phyloP scores from a whole-genome alignment of 1,284 basidiomycete species.

The Cystobasidium pallidum region DNA sequence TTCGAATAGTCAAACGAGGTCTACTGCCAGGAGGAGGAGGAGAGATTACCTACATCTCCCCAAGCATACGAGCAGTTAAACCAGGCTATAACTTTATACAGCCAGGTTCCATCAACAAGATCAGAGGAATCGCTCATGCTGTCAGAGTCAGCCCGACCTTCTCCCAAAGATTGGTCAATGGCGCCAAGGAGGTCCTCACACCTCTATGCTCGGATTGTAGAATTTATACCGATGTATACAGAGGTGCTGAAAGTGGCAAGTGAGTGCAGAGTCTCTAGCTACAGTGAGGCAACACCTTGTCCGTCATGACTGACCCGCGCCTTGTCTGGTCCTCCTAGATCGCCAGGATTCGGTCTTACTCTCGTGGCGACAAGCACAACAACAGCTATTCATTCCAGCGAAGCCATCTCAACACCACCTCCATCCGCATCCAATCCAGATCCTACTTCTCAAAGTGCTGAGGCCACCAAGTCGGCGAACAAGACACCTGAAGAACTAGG shows the following conservation, averaged over 20 bases:
- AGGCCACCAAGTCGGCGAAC: not conserved
- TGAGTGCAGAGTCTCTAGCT: constrained; percentile 58
- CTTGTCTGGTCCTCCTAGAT: too few species aligned
- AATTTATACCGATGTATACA: constrained; percentile 97
- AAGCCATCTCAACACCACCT: constrained; percentile 72
- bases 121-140: constrained; percentile 93
- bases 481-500: constrained; percentile 62
- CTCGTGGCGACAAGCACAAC: constrained; percentile 92
- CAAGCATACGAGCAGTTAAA: constrained; percentile 83
- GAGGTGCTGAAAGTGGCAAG: constrained; percentile 96
- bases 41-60: constrained; percentile 89
- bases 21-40: constrained; percentile 90
- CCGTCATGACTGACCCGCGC: too few species aligned
- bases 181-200: constrained; percentile 86
- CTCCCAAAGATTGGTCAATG: constrained; percentile 95
- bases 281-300: constrained; percentile 1
- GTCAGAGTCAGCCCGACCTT: constrained; percentile 96
- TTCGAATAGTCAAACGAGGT: constrained; percentile 88
- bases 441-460: constrained; percentile 8
- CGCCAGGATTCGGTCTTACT: constrained; percentile 91
- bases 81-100: constrained; percentile 87
- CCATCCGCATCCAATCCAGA: constrained; percentile 26
- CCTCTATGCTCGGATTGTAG: constrained; percentile 98
- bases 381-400: constrained; percentile 81
- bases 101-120: constrained; percentile 85